Conservation (phyloP, 257 asterid genomes). For the Solanum dulcamara region DNA sequence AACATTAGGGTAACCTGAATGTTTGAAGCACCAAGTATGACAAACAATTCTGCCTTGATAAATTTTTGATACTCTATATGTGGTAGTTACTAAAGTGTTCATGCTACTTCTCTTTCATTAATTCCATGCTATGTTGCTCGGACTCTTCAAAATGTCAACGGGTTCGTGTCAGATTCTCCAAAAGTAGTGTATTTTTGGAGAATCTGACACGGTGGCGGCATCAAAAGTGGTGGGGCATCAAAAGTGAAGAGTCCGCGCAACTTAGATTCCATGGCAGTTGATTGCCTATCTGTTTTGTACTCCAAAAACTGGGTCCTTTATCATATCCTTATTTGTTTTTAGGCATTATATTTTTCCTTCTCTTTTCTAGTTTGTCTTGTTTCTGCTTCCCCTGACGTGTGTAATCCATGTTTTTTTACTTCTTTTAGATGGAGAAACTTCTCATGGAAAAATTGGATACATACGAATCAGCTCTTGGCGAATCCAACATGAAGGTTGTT, state of each 20-base stretch:
- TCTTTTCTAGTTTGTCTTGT: not conserved
- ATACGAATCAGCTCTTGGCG: constrained; percentile 79
- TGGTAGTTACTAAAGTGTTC: not conserved
- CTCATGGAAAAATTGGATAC: constrained; percentile 65
- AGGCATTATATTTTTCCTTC: not conserved
- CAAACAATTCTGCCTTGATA: not conserved
- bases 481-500: constrained; percentile 35
- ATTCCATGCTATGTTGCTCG: not conserved
- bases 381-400: not conserved
- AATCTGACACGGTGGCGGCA: not conserved
- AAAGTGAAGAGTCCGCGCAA: not conserved
- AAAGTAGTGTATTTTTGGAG: not conserved
- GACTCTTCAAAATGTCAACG: not conserved
- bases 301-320: not conserved
- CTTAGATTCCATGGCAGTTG: not conserved
- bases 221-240: not conserved
- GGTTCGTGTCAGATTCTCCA: not conserved
- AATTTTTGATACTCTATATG: not conserved
- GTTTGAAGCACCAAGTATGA: not conserved
- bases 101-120: not conserved
- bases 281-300: not conserved
- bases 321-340: not conserved
- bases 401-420: not conserved
- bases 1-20: not conserved
- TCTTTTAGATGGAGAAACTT: constrained; percentile 50